phyloP scores from a whole-genome alignment of 176 grass and related monocot genomes.

The Phoenix dactylifera region DNA sequence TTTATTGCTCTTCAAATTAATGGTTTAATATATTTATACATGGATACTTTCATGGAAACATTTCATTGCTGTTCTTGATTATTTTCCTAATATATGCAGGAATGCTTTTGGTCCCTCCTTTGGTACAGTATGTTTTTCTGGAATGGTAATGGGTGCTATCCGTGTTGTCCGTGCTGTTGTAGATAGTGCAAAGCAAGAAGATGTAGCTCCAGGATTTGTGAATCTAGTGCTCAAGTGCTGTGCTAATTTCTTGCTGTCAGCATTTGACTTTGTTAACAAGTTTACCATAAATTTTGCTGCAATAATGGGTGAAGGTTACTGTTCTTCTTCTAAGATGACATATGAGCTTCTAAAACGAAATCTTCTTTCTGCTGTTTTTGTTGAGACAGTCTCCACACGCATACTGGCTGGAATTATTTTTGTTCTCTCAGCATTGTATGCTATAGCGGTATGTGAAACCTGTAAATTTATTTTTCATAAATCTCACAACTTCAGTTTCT shows the following conservation, averaged over 20 bases:
- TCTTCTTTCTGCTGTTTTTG: constrained; percentile 49
- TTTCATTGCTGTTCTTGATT: background rate
- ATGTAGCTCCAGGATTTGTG: constrained; percentile 18
- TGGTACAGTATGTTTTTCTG: constrained; percentile 42
- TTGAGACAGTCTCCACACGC: constrained; percentile 44
- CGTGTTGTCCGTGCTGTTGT: constrained; percentile 35
- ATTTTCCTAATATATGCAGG: constrained; percentile 24
- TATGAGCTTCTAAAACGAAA: constrained; percentile 46
- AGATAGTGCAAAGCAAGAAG: constrained; percentile 31
- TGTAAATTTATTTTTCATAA: background rate
- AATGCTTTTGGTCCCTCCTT: constrained; percentile 50
- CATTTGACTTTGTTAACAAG: constrained; percentile 48
- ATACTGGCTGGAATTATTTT: constrained; percentile 33
- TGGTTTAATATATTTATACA: too few species aligned
- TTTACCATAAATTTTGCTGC: constrained; percentile 50
- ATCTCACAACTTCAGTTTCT: too few species aligned
- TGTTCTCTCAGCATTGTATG: constrained; percentile 36
- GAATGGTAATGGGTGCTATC: constrained; percentile 36
- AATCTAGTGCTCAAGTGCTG: constrained; percentile 36
- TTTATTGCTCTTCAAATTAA: too few species aligned
- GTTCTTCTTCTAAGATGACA: constrained; percentile 41
- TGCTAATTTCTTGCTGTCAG: constrained; percentile 28
- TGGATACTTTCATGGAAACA: too few species aligned
- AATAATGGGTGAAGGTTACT: constrained; percentile 47
- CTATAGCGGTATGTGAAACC: constrained; percentile 25